phyloP scores from a whole-genome alignment of 2,329 filamentous ascomycete species.

The Alternaria dauci region DNA sequence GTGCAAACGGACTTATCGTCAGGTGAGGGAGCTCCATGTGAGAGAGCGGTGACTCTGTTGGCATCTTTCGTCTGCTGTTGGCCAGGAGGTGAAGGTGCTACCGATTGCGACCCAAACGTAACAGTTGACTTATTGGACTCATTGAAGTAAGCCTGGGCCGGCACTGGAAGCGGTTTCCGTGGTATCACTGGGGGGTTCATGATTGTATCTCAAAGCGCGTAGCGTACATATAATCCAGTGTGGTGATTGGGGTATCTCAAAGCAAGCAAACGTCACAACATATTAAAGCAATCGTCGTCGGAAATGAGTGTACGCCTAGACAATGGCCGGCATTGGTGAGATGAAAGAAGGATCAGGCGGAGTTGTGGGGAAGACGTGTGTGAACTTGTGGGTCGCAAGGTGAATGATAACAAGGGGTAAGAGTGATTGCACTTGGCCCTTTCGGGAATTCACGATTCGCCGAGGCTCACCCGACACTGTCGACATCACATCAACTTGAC shows the following conservation, averaged over 20 bases:
- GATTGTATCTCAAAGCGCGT: conserved; percentile 19
- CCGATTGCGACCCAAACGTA: neutral
- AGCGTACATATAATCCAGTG: conserved; percentile 4
- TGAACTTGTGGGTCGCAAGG: conserved; percentile 23
- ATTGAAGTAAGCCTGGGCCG: conserved; percentile 30
- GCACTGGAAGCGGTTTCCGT: conserved; percentile 34
- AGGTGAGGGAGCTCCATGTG: neutral
- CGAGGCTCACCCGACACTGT: conserved; percentile 15
- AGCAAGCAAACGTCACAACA: conserved; percentile 7
- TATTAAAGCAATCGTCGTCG: conserved; percentile 4
- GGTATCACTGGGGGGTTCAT: conserved; percentile 34
- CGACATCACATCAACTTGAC: conserved; percentile 9
- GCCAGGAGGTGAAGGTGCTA: neutral
- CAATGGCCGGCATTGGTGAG: conserved; percentile 19
- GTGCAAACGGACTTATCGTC: conserved; percentile 2
- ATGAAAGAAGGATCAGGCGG: conserved; percentile 20
- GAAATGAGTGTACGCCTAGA: conserved; percentile 16
- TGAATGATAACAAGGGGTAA: conserved; percentile 30
- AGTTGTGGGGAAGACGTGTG: conserved; percentile 22
- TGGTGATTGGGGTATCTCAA: conserved; percentile 18
- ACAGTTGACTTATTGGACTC: conserved; percentile 14
- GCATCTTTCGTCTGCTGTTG: conserved; percentile 11
- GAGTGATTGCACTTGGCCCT: conserved; percentile 18
- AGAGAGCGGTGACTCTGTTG: neutral
- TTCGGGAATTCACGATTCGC: conserved; percentile 23